Base-by-base conservation (phyloP, 192 early-diverging fungal species). In the Backusella psychrophila region DNA sequence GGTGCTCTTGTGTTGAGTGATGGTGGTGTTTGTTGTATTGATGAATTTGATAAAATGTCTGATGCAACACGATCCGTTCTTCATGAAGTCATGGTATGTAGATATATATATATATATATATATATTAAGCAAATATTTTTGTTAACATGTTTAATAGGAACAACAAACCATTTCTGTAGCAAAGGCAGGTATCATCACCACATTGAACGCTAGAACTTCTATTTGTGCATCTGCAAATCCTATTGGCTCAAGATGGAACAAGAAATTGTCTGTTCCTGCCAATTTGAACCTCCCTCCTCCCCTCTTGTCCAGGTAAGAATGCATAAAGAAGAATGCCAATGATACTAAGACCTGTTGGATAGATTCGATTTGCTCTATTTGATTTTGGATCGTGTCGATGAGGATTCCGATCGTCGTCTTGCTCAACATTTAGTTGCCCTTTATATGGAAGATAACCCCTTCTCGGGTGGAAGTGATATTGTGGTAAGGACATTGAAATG, bases 41-140 rank as follows among this genome's bases (percentile, higher is more conserved):
- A 99, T 84, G 97, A 99, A 84, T 99, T 99, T 89, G 97, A 98
- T 86, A 99, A 98, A 82, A 99, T 99, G 96, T 93, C 92, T 7
- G 97, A 99, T 69, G 81, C 94, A 11, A 96, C 96, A 9, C 91
- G 96, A 11, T 95, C 96, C 3, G 94, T 97, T 6, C 84, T 99
- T 74, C 97, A 99, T 86, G 97, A 99, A 90, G 97, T 95, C 73
- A 99, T 99, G 97, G 33, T 33, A 33, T 31, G 1, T 31, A 31
- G 1, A 31, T 33, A 33, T 33, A 33, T 3, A 33, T 33, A 33
- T 33, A 33, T 33, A 33, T 33, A 33, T 33, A 33, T 33, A 33
- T 33, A 33, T 33, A 3, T 33, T 33, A 33, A 33, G 3, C 33
- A 33, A 33, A 33, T 33, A 2, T 2, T 33, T 33, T 33, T 33